Percentiles rank a stretch among this genome's conserved stretches.
phyloP scores from a whole-genome alignment of 2,329 filamentous ascomycete species.

The Colletotrichum siamense region DNA sequence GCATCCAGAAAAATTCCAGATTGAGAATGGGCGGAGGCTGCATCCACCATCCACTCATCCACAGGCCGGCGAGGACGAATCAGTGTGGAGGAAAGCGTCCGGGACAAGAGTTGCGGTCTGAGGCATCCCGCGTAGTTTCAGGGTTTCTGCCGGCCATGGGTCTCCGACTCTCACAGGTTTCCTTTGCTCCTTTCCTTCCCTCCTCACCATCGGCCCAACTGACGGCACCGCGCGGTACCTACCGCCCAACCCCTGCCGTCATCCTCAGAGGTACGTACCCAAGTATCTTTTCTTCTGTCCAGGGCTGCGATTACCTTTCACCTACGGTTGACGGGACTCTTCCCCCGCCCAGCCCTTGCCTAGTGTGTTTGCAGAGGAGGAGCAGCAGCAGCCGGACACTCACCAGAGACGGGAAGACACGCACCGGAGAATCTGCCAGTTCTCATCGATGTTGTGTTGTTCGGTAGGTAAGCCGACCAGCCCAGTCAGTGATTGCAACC shows the following conservation, averaged over 20 bases:
- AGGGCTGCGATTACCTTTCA: not conserved
- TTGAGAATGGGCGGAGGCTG: not conserved
- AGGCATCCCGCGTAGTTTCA: slow-evolving; percentile 12
- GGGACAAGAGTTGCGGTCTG: slow-evolving; percentile 20
- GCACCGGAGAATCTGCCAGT: not conserved
- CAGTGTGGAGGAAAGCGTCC: slow-evolving; percentile 13
- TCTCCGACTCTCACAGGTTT: not conserved
- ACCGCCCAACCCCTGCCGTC: not conserved
- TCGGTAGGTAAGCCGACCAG: not conserved
- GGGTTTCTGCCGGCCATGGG: slow-evolving; percentile 10
- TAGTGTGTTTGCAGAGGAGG: not conserved
- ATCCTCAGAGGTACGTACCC: not conserved
- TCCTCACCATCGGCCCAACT: not conserved
- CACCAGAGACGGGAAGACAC: not conserved
- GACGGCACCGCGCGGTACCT: not conserved
- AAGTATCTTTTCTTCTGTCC: not conserved
- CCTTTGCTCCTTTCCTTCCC: not conserved
- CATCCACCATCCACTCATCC: not conserved
- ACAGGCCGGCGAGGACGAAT: not conserved
- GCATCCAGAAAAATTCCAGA: slow-evolving; percentile 20
- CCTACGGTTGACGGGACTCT: not conserved
- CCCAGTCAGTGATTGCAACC: not conserved
- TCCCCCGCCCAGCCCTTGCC: not conserved
- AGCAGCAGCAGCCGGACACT: not conserved
- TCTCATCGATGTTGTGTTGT: not conserved